A percentile compares a stretch with the other conserved stretches of the same genome.
phyloP scores from a whole-genome alignment of 179 eudicot genomes.

The Corrigiola litoralis region DNA sequence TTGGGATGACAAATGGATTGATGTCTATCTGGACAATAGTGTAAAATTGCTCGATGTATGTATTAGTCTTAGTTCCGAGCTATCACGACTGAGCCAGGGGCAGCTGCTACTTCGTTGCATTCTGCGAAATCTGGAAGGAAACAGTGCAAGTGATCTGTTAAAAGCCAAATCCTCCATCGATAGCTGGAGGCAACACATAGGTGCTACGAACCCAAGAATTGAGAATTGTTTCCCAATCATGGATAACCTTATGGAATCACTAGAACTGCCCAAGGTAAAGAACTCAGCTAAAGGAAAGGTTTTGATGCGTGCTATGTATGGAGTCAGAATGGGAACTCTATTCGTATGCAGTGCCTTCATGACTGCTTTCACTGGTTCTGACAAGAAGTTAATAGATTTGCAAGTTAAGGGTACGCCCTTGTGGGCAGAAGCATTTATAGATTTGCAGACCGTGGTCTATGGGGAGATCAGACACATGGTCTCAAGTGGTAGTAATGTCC shows the following conservation, averaged over 20 bases:
- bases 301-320: conserved; percentile 81
- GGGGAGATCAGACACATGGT: conserved; percentile 43
- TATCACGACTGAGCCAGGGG: conserved; percentile 66
- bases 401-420: conserved; percentile 42
- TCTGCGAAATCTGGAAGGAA: conserved; percentile 35
- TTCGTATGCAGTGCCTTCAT: conserved; percentile 53
- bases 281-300: conserved; percentile 82
- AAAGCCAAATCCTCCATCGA: conserved; percentile 57
- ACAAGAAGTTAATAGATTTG: conserved; percentile 43
- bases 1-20: conserved; percentile 94
- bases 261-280: conserved; percentile 68
- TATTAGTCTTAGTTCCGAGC: conserved; percentile 68
- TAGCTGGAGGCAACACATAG: conserved; percentile 62
- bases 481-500: conserved; percentile 28
- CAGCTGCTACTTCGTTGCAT: conserved; percentile 56
- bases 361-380: conserved; percentile 62
- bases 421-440: conserved; percentile 68
- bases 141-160: conserved; percentile 27
- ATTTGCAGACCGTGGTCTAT: conserved; percentile 46
- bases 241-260: conserved; percentile 47
- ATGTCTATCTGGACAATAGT: conserved; percentile 70
- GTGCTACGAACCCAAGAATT: conserved; percentile 48
- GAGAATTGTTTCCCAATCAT: conserved; percentile 49
- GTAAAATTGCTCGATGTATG: conserved; percentile 76
- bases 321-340: conserved; percentile 65